A percentile compares a stretch with the other conserved stretches of the same genome.
Evolutionary conservation across 305 asterid species (phyloP).

Genomic region (Salvia sclarea): DNA sequence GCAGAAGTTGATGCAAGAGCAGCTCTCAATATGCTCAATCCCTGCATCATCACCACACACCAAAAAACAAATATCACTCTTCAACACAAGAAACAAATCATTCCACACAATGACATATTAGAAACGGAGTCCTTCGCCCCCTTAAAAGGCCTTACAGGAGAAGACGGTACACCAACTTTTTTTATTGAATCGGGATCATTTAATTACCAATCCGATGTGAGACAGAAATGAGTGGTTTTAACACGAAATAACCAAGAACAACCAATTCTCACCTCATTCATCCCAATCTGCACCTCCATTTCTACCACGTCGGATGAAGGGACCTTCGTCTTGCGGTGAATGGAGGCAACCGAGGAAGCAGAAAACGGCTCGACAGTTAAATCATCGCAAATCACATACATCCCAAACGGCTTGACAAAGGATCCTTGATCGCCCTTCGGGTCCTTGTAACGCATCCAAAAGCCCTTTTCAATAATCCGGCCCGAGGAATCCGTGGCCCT

Average conservation of each 20-base stretch:
- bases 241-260: background rate
- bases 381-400: conserved; percentile 3
- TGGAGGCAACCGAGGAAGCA: background rate
- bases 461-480: background rate
- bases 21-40: conserved; percentile 25
- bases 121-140: no score
- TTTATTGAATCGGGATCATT: no score
- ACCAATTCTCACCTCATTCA: conserved; percentile 11
- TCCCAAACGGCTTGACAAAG: background rate
- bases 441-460: background rate
- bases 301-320: conserved; percentile 9
- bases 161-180: no score
- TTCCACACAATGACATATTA: background rate
- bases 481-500: background rate
- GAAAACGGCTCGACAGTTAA: background rate
- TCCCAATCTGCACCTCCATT: conserved; percentile 15
- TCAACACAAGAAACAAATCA: background rate
- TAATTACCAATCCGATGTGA: no score
- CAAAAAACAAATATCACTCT: background rate
- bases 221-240: no score
- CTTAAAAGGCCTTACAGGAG: no score
- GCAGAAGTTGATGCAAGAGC: conserved; percentile 25
- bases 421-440: background rate
- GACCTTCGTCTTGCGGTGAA: background rate
- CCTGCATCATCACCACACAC: conserved; percentile 20